Conservation (phyloP, 2,329 filamentous ascomycete species). For the Geoglossum cookeanum region DNA sequence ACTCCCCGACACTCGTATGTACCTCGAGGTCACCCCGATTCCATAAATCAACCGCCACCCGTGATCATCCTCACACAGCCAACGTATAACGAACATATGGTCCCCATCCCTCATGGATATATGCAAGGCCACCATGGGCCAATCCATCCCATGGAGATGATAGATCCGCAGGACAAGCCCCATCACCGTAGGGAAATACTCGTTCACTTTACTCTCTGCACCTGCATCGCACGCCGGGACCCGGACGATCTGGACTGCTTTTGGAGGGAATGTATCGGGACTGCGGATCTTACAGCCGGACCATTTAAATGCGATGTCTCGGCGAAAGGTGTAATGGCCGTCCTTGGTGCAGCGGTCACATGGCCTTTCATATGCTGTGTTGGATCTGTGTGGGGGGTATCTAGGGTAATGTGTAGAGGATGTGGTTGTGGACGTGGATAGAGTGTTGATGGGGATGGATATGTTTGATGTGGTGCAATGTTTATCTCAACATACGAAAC, state of each 20-base stretch:
- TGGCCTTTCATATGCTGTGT: background rate
- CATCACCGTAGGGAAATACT: background rate
- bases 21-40: background rate
- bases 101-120: background rate
- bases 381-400: background rate
- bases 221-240: background rate
- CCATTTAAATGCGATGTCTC: background rate
- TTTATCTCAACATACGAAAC: too few species aligned
- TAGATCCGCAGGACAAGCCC: background rate
- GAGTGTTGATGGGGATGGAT: background rate
- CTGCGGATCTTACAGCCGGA: background rate
- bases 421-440: background rate
- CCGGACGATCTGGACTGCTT: background rate
- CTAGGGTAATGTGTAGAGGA: background rate
- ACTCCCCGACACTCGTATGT: background rate
- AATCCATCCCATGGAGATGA: background rate
- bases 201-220: background rate
- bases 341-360: background rate
- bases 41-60: background rate
- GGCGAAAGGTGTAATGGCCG: background rate
- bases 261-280: background rate
- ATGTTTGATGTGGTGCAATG: background rate
- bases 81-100: background rate
- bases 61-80: background rate
- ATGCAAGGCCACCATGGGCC: background rate